Evolutionary conservation across 2,329 filamentous ascomycete genomes (phyloP), one percentile per base, ranked within the genome.

Genomic region (Calonectria henricotiae): DNA sequence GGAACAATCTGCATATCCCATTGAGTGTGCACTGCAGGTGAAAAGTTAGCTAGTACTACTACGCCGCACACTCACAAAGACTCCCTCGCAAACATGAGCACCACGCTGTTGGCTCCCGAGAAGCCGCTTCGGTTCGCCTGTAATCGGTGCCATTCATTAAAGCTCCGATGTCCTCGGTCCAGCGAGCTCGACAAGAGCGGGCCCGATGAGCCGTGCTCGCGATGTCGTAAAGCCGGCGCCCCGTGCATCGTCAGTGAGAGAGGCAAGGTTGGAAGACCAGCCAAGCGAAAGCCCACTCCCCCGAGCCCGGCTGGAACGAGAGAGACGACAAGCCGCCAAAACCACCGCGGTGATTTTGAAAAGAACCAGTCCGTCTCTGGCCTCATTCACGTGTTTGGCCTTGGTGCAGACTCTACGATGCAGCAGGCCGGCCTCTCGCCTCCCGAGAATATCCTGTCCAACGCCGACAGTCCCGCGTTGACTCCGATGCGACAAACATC

Each of bases 181-280:
- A 20, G 60, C 47, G 58, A 73, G 41, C n/a, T 62, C 17, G 67
- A 66, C 62, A 70, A 71, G 62, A 65, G 44, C 54, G 51, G 65
- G 6, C 61, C 67, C 13, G 67, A 73, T 37, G 67, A 68, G 41
- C 66, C 71, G 27, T 73, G 71, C 61, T 71, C 71, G 11, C 64
- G 71, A 13, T 73, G 71, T 43, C 71, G 62, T 46, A 73, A 71
- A 62, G 71, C 71, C n/a, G 67, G 69, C 11, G 71, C 68, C 8
- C 49, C 62, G 32, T 73, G 71, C 47, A 62, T 73, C 25, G 69
- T 73, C 54, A 68, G 69, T 25, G 60, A 67, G 67, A 55, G 69
- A 61, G 71, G 71, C 64, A 73, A 73, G 47, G 69, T 73, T 15
- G 71, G 71, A 35, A 67, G 71, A 12, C 71, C 71, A 4, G 61